phyloP scores from a whole-genome alignment of 2,329 filamentous ascomycete genomes.

The Incumbomyces delicatus region DNA sequence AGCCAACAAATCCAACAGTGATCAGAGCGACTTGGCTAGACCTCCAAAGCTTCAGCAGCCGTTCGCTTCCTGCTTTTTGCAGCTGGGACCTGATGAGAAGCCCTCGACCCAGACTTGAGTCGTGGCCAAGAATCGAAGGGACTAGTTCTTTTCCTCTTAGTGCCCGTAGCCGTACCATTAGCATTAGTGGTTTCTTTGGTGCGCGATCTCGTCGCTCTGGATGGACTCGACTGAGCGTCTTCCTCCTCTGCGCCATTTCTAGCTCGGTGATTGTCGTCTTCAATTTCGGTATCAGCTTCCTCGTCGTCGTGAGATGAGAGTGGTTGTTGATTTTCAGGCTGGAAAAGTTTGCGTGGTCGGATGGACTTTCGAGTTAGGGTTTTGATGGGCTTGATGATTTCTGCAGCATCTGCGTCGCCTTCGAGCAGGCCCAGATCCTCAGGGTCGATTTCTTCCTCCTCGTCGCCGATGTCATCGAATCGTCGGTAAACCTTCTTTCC shows the following conservation, averaged over 20 bases:
- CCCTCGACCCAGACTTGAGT: slow-evolving; percentile 12
- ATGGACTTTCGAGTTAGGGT: slow-evolving; percentile 49
- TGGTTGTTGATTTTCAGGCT: slow-evolving; percentile 34
- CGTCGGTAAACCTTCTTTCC: slow-evolving; percentile 52
- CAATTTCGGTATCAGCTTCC: slow-evolving; percentile 48
- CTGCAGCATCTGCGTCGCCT: slow-evolving; percentile 28
- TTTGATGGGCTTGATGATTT: slow-evolving; percentile 27
- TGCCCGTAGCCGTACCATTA: background rate
- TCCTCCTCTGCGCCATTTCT: background rate
- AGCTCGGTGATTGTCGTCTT: slow-evolving; percentile 24
- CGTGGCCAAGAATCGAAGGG: slow-evolving; percentile 22
- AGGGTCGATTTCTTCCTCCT: slow-evolving; percentile 33
- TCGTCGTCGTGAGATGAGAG: slow-evolving; percentile 35
- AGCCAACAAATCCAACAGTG: too few species aligned
- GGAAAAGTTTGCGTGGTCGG: slow-evolving; percentile 52
- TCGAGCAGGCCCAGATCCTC: slow-evolving; percentile 34
- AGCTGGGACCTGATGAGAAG: slow-evolving; percentile 4
- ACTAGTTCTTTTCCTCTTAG: slow-evolving; percentile 12
- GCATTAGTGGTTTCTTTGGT: background rate
- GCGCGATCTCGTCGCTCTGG: slow-evolving; percentile 9
- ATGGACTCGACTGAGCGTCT: slow-evolving; percentile 6
- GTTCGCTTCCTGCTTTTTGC: slow-evolving; percentile 15
- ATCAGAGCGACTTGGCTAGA: too few species aligned
- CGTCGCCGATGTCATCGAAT: slow-evolving; percentile 37
- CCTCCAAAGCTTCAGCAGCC: slow-evolving; percentile 11